Evolutionary conservation across 73 alveolate species (phyloP), one percentile per base, ranked within the genome.

Genomic region (Paramecium sonneborni): DNA sequence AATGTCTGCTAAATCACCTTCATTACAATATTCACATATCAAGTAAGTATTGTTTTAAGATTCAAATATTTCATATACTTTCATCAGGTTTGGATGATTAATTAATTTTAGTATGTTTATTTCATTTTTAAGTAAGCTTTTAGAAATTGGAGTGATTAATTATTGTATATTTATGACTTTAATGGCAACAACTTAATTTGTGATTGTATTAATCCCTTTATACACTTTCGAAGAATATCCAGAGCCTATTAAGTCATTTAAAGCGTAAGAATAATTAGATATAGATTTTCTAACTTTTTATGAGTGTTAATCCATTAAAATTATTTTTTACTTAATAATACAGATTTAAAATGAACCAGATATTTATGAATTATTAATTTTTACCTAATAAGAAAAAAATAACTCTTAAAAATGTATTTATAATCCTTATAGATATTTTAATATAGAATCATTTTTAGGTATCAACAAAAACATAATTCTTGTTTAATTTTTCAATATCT

Each of bases 391-490:
- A n/a, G 69, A 14, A 52, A 52, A 5, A 1, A 24, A 52, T 52
- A 52, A 52, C 6, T 52, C n/a, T 52, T 11, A 21, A 52, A 18
- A 52, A 18, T 52, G 6, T 52, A 18, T 3, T 52, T n/a, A 52
- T 1, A 52, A 15, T 52, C 0, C 18, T 18, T 52, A 52, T 52
- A n/a, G 68, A 52, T 52, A 52, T n/a, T 18, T 48, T 52, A 52
- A 52, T n/a, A 5, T 35, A 28, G 55, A 72, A 35, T 88, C 94
- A 88, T 82, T 69, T 88, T 62, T 88, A 44, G 41, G 99, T 96
- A 93, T 98, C 99, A 10, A 98, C 99, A 89, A 98, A 95, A 76
- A 98, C 97, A 92, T 76, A 97, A 84, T 93, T 91, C 94, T 96
- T 98, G 85, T 98, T 95, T 32, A 98, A 92, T 79, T 93, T 95